Evolutionary conservation across 345 rosid species (phyloP), one percentile per base, ranked within the genome.

Genomic region (Mercurialis annua): DNA sequence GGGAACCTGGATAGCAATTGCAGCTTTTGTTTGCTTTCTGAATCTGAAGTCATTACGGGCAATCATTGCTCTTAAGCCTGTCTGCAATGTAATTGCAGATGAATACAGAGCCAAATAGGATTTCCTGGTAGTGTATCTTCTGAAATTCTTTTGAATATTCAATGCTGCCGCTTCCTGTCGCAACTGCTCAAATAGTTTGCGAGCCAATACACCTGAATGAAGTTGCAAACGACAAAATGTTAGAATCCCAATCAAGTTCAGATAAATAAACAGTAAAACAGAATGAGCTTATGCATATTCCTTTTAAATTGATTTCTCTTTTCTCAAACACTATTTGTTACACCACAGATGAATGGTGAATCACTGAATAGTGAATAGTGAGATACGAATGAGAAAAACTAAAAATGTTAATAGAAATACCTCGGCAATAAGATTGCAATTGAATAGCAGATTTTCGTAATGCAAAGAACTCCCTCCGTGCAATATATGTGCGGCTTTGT

Each of bases 31-130:
- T 81, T 84, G 93, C 85, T 79, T 89, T 84, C 90, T 82, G 80
- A 84, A 86, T 80, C 96, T 84, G 82, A 92, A 95, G 64, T 88
- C 99, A 81, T 90, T 83, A 70, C 92, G 92, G 82, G 98, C 96
- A 72, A 82, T 82, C 99, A 92, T 92, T 55, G 92, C 96, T 79
- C 97, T 89, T 71, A 92, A 81, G 34, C 92, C 89, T 33, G 97
- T 85, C 83, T 92, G 99, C 76, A 92, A 70, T 60, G 81, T 73
- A 60, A 88, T 81, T 40, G 92, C 89, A 60, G 96, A 88, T 67
- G 67, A 77, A 71, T 82, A 80, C 26, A 73, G 67, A 31, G 82
- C 63, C 56, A 77, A 31, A 71, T 91, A 94, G 69, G 92, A 81
- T 67, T 78, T 80, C 72, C 92, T 83, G 74, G 90, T 89, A 67